These are phyloP conservation scores for Jackrogersella minutella DNA, from an alignment of 495 filamentous ascomycete genomes.

Conservation along the genomic window DNA sequence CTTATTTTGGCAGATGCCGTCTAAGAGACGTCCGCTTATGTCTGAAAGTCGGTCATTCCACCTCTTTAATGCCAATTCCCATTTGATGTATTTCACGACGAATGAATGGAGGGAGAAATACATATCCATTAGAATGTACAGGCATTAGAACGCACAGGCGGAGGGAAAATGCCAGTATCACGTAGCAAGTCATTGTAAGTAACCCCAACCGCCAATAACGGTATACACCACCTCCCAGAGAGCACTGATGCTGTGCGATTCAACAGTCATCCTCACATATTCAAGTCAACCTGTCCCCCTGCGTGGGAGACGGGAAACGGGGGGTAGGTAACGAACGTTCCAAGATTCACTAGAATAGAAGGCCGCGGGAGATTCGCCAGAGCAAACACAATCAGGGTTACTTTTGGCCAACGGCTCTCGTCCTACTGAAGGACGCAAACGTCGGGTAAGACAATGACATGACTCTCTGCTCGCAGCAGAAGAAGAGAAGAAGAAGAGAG, in stretches of 20 bases:
- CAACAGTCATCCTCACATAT: not conserved
- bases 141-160: not conserved
- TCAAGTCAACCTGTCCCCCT: conserved; percentile 7
- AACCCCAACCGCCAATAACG: not conserved
- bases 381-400: conserved; percentile 39
- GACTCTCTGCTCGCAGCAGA: conserved; percentile 29
- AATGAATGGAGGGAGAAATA: no score
- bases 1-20: not conserved
- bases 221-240: not conserved
- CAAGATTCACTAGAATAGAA: not conserved
- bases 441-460: conserved; percentile 40
- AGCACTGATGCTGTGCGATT: conserved; percentile 10
- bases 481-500: conserved; percentile 4
- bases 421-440: conserved; percentile 40
- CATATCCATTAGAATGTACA: no score
- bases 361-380: conserved; percentile 14
- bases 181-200: not conserved
- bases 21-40: not conserved
- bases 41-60: not conserved
- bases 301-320: conserved; percentile 14
- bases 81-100: no score
- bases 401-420: conserved; percentile 39
- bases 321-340: conserved; percentile 19
- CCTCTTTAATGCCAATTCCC: no score
- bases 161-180: not conserved